Base-by-base conservation (phyloP, 2,329 filamentous ascomycete genomes). In the Clarireedia monteithiana region DNA sequence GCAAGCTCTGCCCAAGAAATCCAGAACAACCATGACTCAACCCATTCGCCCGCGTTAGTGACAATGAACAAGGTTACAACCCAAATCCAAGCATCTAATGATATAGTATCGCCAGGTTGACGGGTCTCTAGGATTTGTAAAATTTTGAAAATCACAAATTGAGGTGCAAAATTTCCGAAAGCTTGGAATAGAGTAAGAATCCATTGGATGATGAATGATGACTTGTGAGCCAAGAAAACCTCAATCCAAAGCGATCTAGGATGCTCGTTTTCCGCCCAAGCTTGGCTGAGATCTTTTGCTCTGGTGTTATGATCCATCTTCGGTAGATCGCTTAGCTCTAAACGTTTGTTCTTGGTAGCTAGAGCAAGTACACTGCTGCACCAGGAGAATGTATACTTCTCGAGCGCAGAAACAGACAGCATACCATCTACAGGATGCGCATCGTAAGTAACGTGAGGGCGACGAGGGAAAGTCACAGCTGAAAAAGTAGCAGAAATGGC, bases 21-120 rank as follows among this genome's bases (percentile, higher is more conserved):
- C 84, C 85, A 91, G 63, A 80, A 84, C 15, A 86, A 69, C 74
- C 81, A 85, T 1, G 80, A 74, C 63, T 89, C 85, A 34, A 86
- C 69, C 74, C 80, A 85, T 20, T 77, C 68, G 0, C 68, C 54
- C 61, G 38, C 67, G 20, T 88, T 68, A 20, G 85, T 82, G 24
- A 79, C 73, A 0, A 82, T 64, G 4, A 83, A 83, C 38, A 92
- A 76, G 48, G 76, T 80, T 26, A 84, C 66, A 1, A 90, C 85
- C 75, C 87, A 85, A n/a, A 81, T 68, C 83, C 85, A 89, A 0
- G 84, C 78, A 38, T 81, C 75, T 0, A 76, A 64, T 2, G 76
- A 73, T 9, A 80, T 72, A 17, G 72, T 65, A 17, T 75, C 69
- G 1, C 76, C 77, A 1, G 67, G 65, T 4, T 72, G 69, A 12